Evolutionary conservation across 495 filamentous ascomycete species (phyloP), one percentile per base, ranked within the genome.

Genomic region (Tetracladium marchalianum): DNA sequence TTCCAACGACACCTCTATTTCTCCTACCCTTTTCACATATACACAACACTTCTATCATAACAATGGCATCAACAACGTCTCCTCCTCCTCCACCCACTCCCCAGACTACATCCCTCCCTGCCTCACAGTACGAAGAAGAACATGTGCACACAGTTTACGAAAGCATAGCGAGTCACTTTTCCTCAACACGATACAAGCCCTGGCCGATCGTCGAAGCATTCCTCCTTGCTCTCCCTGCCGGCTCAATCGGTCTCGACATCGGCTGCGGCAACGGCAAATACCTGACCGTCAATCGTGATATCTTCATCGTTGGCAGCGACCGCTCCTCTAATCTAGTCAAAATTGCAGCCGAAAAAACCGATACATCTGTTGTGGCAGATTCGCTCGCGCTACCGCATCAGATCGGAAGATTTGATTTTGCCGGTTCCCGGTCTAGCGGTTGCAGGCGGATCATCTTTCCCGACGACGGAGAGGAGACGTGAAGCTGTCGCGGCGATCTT

Each of bases 241-340:
- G 89, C 12, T 73, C 86, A n/a, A 66, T 97, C 31, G 92, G 92
- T 7, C 68, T 96, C 17, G 92, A 98, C 63, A 75, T 96, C 43
- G 87, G 86, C 39, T 97, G 92, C 65, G 92, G 92, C 43, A 98
- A 98, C 68, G 92, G 92, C 52, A 98, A 98, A 69, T 94, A 97
- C 59, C 66, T 97, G 39, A 65, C 73, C 35, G 85, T 93, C 33
- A 94, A 92, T 62, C 73, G 65, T 15, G 69, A 80, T 53, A 65
- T 96, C 22, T 88, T 83, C 64, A 88, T 96, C 50, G 56, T 98
- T 43, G 92, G 79, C 32, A 90, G 84, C 42, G 92, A 98, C 72
- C 74, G 90, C 71, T 93, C 88, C 44, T 65, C 73, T 36, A 84
- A 84, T 49, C 76, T 97, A 31, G 77, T 80, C 35, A 69, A 68